These are phyloP conservation scores for Aureobasidium sp. DNA, from an alignment of 2,329 filamentous ascomycete species.

Conservation along the genomic window DNA sequence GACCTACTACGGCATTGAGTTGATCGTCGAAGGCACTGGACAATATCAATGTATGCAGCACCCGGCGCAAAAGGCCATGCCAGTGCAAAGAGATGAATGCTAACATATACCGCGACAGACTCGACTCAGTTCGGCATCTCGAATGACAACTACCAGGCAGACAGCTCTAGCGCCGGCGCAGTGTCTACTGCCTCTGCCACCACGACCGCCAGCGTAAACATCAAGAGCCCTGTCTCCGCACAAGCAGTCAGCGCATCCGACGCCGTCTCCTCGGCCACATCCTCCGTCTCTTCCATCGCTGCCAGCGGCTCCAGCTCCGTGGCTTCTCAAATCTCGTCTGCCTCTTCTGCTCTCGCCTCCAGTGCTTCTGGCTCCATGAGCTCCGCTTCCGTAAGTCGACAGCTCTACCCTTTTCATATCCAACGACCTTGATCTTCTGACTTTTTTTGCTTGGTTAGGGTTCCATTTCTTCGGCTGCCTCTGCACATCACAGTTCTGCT, in stretches of 20 bases:
- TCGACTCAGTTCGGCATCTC: conserved; percentile 57
- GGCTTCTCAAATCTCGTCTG: not conserved
- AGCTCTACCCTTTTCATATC: not conserved
- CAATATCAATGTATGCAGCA: conserved; percentile 46
- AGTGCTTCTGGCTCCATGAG: not conserved
- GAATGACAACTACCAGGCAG: conserved; percentile 31
- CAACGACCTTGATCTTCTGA: not conserved
- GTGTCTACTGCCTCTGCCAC: conserved; percentile 18
- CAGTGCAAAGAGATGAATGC: not conserved
- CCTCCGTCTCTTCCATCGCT: conserved; percentile 13
- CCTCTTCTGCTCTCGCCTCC: not conserved
- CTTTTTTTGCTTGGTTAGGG: not conserved
- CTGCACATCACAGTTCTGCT: not conserved
- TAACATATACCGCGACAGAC: conserved; percentile 21
- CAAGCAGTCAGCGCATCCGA: conserved; percentile 21
- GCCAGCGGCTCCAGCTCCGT: not conserved
- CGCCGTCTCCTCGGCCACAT: conserved; percentile 10
- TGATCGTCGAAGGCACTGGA: conserved; percentile 54
- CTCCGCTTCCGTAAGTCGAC: conserved; percentile 35
- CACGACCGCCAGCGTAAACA: conserved; percentile 20
- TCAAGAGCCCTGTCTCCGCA: conserved; percentile 18
- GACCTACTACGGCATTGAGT: conserved; percentile 53
- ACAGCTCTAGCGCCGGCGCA: conserved; percentile 21
- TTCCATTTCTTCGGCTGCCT: conserved; percentile 7
- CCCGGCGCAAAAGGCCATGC: not conserved